Base-by-base conservation (phyloP, 305 asterid species). In the Ilex paraguariensis region DNA sequence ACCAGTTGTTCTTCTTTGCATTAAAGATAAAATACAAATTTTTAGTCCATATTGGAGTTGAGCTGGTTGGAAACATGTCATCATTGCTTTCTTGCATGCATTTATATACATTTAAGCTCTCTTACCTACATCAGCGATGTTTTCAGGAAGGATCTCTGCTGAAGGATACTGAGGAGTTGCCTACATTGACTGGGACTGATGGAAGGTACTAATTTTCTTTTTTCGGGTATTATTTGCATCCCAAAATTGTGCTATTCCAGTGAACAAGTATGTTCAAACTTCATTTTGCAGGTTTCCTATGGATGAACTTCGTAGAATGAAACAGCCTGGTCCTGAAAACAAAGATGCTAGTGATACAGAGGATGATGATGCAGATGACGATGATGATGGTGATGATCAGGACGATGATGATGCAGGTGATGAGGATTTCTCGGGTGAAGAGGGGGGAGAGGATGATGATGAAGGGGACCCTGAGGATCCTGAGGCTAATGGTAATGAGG, bases 281-380 rank as follows among this genome's bases (percentile, higher is more conserved):
- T 21, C 45, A n/a, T 7, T 61, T 16, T 64, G 32, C 76, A 87
- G 97, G 79, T 87, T 87, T 64, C 88, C 92, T 7, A 31, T 83
- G 74, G 82, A 76, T 8, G 83, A 79, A 59, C 87, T 90, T 65
- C 60, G 75, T 31, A 66, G 66, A 62, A 59, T 66, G 54, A 76
- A 65, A 60, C 72, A 81, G 74, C 69, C 88, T 6, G 86, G 61
- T 31, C 73, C 74, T 14, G 87, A 87, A 51, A 81, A 83, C 71
- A 65, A 79, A 63, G 97, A 90, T 60, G 87, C 70, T 13, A 83
- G 90, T n/a, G 97, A 85, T 53, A 77, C 87, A 1, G 97, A 85
- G 59, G 79, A 85, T n/a, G 94, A 90, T 6, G 91, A 83, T 6
- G 97, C 82, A n/a, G 91, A 87, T 7, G 95, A 85, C 0, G 87